phyloP scores from a whole-genome alignment of 169 alveolate genomes.

The Plasmodium fragile region DNA sequence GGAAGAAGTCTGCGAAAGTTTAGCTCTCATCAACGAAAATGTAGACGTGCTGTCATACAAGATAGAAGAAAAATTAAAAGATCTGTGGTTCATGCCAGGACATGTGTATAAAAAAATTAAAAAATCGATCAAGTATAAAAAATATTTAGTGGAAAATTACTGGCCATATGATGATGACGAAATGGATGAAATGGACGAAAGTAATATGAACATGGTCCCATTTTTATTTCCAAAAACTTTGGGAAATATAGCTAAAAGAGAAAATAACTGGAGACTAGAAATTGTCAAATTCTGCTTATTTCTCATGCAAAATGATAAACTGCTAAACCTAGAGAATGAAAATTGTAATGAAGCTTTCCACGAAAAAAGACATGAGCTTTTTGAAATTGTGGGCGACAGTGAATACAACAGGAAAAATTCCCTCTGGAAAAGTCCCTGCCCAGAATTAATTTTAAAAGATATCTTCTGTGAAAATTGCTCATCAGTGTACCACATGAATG shows the following conservation, averaged over 20 bases:
- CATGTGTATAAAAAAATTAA: constrained; percentile 70
- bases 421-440: constrained; percentile 82
- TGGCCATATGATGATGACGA: constrained; percentile 76
- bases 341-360: constrained; percentile 72
- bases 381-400: constrained; percentile 80
- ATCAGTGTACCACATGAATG: constrained; percentile 82
- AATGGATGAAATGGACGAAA: constrained; percentile 35
- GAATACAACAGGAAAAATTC: constrained; percentile 78
- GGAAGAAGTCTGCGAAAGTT: constrained; percentile 62
- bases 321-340: constrained; percentile 65
- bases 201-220: constrained; percentile 52
- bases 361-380: constrained; percentile 83
- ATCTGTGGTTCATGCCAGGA: constrained; percentile 86
- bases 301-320: constrained; percentile 81
- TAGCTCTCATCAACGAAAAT: constrained; percentile 52
- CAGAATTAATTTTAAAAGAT: constrained; percentile 75
- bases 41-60: constrained; percentile 66
- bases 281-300: constrained; percentile 81
- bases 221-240: constrained; percentile 82
- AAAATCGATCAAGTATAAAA: constrained; percentile 80
- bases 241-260: constrained; percentile 76
- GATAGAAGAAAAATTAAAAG: constrained; percentile 76
- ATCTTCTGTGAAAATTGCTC: constrained; percentile 81
- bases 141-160: constrained; percentile 78
- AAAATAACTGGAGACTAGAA: constrained; percentile 83